Evolutionary conservation across 192 early-diverging fungal genomes (phyloP), one percentile per base, ranked within the genome.

Genomic region (Linderina pennispora): DNA sequence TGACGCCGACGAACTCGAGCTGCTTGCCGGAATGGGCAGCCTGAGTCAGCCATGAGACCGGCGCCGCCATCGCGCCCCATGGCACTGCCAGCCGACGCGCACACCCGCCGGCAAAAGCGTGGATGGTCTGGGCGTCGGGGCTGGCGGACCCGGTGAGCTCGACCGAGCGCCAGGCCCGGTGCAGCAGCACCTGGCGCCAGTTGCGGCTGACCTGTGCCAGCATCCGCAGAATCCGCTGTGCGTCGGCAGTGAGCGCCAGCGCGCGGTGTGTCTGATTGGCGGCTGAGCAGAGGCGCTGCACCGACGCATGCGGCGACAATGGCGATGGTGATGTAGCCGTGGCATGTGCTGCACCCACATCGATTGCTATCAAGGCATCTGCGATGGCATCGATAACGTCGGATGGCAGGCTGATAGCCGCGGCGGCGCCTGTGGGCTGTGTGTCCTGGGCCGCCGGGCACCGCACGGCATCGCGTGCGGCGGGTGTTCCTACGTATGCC

Each of bases 11-110:
- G 36, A 31, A 11, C 11, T 5, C 11, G 28, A 31, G 46, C 25
- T 19, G 4, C 28, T 11, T 43, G 42, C 16, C 14, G 23, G 24
- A 13, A 22, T n/a, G 34, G 23, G 33, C 32, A 18, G n/a, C 32
- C 14, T 11, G 1, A n/a, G 28, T 19, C 28, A 35, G 21, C 58
- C 58, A 60, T 15, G 50, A 39, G 3, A 53, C 58, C 4, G 58
- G 58, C 18, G 58, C 58, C 7, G 58, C 49, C 58, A 60, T 53
- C 11, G 58, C 58, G 16, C 58, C 58, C 58, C 58, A 60, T 4
- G 58, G 58, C 43, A 60, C 58, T 4, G 48, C 58, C 43, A 60
- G 44, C 13, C 49, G 57, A 36, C 23, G 22, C 13, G 40, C 49
- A 26, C 47, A 40, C 4, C 32, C 17, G 6, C 35, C 45, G 13